Evolutionary conservation across 768 basidiomycete genomes (phyloP).

Genomic region (Lactifluus pinguis): DNA sequence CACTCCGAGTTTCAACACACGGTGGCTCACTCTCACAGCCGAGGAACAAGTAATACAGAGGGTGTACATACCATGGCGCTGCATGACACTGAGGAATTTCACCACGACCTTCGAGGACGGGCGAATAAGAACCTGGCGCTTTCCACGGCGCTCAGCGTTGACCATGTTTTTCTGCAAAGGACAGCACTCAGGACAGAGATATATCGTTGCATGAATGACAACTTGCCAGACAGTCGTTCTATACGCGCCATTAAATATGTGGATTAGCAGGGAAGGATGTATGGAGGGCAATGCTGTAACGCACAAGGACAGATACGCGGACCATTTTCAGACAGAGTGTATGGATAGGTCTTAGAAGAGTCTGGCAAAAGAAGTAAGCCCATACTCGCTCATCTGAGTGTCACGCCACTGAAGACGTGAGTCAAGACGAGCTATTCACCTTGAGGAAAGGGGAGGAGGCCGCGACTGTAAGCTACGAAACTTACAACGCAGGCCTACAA

Average conservation of each 20-base stretch:
- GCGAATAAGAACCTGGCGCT: conserved; percentile 97
- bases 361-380: conserved; percentile 25
- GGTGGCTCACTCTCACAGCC: background rate
- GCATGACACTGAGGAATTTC: conserved; percentile 97
- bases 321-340: conserved; percentile 52
- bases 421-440: conserved; percentile 57
- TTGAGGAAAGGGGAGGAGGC: conserved; percentile 26
- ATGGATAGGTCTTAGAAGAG: conserved; percentile 13
- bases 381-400: conserved; percentile 65
- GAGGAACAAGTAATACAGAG: background rate
- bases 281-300: conserved; percentile 19
- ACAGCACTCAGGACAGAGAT: conserved; percentile 1
- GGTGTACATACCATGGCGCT: conserved; percentile 79
- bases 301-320: conserved; percentile 73
- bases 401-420: conserved; percentile 72
- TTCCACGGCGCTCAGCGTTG: conserved; percentile 99
- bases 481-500: background rate
- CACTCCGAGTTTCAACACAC: conserved; percentile 43
- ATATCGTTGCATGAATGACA: background rate
- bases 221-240: conserved; percentile 55
- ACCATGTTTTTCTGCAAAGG: conserved; percentile 86
- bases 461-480: background rate
- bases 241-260: conserved; percentile 7
- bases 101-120: conserved; percentile 97
- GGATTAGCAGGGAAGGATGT: background rate